Conservation (phyloP, 2,329 filamentous ascomycete genomes). For the Cladosporium sp. region DNA sequence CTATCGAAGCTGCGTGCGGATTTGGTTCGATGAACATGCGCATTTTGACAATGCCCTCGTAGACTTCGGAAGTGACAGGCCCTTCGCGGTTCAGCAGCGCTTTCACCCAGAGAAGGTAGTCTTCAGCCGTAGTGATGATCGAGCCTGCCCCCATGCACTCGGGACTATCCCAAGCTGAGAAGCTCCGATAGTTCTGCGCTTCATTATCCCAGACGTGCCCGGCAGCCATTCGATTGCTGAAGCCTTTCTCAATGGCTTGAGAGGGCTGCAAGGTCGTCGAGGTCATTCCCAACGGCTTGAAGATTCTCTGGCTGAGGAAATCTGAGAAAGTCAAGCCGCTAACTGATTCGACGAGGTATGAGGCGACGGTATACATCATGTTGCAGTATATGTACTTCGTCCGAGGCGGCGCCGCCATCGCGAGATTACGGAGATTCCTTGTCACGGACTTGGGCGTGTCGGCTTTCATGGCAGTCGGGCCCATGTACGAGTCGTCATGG, state of each 20-base stretch:
- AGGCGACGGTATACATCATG: conserved; percentile 43
- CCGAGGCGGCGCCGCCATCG: conserved; percentile 40
- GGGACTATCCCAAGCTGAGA: conserved; percentile 24
- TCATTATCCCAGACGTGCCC: neutral
- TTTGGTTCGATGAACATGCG: conserved; percentile 20
- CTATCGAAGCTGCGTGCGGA: conserved; percentile 11
- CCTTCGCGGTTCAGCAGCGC: conserved; percentile 25
- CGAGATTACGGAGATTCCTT: conserved; percentile 42
- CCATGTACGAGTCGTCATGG: conserved; percentile 30
- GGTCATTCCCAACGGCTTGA: conserved; percentile 43
- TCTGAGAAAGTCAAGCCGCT: conserved; percentile 34
- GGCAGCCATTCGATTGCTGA: conserved; percentile 32
- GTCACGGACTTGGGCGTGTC: conserved; percentile 34
- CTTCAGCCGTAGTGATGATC: conserved; percentile 32
- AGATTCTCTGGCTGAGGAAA: conserved; percentile 39
- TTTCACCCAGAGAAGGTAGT: conserved; percentile 28
- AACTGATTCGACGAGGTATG: conserved; percentile 43
- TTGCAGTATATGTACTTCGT: conserved; percentile 46
- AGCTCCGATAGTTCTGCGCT: conserved; percentile 37
- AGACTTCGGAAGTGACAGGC: conserved; percentile 22
- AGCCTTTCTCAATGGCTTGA: conserved; percentile 17
- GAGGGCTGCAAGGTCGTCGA: conserved; percentile 34
- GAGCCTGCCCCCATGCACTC: conserved; percentile 39
- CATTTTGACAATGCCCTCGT: conserved; percentile 21
- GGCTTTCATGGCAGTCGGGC: conserved; percentile 25